A percentile compares a stretch with the other conserved stretches of the same genome.
Evolutionary conservation across 1,139 yeast genomes (phyloP).

Genomic region (Lodderomyces theae): DNA sequence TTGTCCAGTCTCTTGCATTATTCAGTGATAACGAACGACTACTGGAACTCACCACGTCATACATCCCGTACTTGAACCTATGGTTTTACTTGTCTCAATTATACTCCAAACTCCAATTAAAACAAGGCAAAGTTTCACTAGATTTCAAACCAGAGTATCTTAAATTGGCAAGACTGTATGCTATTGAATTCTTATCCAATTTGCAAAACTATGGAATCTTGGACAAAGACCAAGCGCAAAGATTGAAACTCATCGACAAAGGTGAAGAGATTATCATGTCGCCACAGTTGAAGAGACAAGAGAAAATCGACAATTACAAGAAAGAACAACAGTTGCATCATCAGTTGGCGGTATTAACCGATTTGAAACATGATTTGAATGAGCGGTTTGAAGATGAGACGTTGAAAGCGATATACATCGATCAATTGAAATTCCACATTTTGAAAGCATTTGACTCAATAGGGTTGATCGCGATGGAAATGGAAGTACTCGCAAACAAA

Average conservation of each 20-base stretch:
- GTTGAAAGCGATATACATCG: slow-evolving; percentile 51
- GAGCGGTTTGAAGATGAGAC: slow-evolving; percentile 48
- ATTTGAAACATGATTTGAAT: slow-evolving; percentile 20
- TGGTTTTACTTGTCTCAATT: slow-evolving; percentile 51
- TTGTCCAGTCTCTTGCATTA: slow-evolving; percentile 35
- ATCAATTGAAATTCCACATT: slow-evolving; percentile 52
- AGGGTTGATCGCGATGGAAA: slow-evolving; percentile 57
- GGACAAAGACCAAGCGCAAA: slow-evolving; percentile 33
- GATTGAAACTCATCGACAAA: slow-evolving; percentile 39
- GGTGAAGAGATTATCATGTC: slow-evolving; percentile 32
- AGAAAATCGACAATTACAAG: slow-evolving; percentile 69
- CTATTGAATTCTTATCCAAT: slow-evolving; percentile 43
- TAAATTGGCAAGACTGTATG: slow-evolving; percentile 36
- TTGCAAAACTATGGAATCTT: slow-evolving; percentile 42
- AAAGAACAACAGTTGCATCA: slow-evolving; percentile 53
- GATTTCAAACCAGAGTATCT: slow-evolving; percentile 40
- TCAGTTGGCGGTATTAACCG: slow-evolving; percentile 26
- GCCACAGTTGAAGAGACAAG: slow-evolving; percentile 60
- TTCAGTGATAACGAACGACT: slow-evolving; percentile 62
- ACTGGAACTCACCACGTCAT: slow-evolving; percentile 54
- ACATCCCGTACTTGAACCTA: slow-evolving; percentile 52
- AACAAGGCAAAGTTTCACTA: slow-evolving; percentile 13
- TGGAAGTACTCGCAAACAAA: slow-evolving; percentile 47
- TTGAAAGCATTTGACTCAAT: slow-evolving; percentile 53
- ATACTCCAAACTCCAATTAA: slow-evolving; percentile 15